These are phyloP conservation scores for Orobanche coerulescens DNA, from an alignment of 257 asterid species.

Conservation along the genomic window DNA sequence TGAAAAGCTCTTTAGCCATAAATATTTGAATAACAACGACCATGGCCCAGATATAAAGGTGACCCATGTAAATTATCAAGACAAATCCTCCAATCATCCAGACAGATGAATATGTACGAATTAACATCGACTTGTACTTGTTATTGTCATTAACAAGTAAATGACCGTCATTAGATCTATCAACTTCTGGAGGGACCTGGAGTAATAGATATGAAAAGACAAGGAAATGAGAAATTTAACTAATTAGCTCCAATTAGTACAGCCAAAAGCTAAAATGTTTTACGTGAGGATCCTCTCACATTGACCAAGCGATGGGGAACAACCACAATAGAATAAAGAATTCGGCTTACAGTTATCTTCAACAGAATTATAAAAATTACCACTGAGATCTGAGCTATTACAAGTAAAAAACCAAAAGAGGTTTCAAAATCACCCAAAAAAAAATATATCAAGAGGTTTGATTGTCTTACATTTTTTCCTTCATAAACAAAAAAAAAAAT, in stretches of 20 bases:
- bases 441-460: too few relatives aligned
- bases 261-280: constrained; percentile 4
- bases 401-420: too few relatives aligned
- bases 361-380: too few relatives aligned
- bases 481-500: too few relatives aligned
- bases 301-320: not conserved
- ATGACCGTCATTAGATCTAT: constrained; percentile 42
- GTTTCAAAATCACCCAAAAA: too few relatives aligned
- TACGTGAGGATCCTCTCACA: not conserved
- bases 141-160: constrained; percentile 70
- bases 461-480: too few relatives aligned
- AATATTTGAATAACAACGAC: constrained; percentile 79
- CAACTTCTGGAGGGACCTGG: constrained; percentile 65
- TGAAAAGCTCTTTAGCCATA: constrained; percentile 93
- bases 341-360: not conserved
- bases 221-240: constrained; percentile 15
- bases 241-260: not conserved
- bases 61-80: constrained; percentile 82
- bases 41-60: constrained; percentile 94
- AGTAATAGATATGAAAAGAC: constrained; percentile 16
- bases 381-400: too few relatives aligned
- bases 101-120: constrained; percentile 68
- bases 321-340: not conserved
- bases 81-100: constrained; percentile 98
- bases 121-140: constrained; percentile 92